Evolutionary conservation across 106 monocot genomes (phyloP).

Genomic region (Dactylorhiza incarnata): DNA sequence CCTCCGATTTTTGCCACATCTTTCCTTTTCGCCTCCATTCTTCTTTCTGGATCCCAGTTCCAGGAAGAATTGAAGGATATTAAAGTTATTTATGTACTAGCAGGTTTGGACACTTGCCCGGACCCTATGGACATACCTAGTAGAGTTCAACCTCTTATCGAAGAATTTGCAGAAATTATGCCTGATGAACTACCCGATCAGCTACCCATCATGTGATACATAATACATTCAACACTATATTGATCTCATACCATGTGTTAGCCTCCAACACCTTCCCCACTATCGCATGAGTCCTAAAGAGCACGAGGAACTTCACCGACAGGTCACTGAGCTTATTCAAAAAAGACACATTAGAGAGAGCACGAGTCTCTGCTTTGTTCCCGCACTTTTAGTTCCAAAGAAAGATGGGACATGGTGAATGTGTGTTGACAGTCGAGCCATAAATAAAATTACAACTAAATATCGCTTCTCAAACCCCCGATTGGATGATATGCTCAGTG

Average conservation of each 20-base stretch:
- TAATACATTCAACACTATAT: not conserved
- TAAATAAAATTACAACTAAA: not conserved
- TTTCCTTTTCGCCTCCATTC: no score
- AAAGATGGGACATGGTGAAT: not conserved
- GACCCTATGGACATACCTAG: no score
- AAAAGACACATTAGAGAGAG: not conserved
- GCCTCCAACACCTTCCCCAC: no score
- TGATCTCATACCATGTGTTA: not conserved
- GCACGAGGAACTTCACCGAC: no score
- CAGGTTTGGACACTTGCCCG: no score
- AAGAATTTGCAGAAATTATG: not conserved
- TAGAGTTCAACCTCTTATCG: no score
- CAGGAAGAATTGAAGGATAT: no score
- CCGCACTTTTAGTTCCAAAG: not conserved
- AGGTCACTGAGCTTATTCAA: not conserved
- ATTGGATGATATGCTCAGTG: not conserved
- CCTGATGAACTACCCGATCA: not conserved
- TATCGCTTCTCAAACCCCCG: not conserved
- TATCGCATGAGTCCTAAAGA: no score
- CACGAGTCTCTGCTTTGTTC: not conserved
- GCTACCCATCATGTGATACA: not conserved
- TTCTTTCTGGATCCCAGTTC: no score
- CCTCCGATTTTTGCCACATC: no score
- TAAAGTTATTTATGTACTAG: no score
- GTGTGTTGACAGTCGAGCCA: not conserved